Base-by-base conservation (phyloP, 805 yeast species). In the Teunomyces pallodes region DNA sequence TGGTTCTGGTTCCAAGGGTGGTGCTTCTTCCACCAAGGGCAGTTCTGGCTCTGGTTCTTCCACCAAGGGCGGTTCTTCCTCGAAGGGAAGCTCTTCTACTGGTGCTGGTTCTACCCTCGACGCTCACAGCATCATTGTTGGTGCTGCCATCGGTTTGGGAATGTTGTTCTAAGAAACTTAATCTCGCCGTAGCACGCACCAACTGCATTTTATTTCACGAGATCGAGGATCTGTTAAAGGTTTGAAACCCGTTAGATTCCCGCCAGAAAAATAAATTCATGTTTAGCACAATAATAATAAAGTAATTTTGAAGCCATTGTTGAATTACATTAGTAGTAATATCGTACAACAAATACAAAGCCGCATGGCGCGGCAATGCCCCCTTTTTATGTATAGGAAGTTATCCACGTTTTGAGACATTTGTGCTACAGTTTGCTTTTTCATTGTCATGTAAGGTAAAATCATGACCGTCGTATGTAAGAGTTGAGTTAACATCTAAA, bases 141-240 rank as follows among this genome's bases (percentile, higher is more conserved):
- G 50, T 46, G 42, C 50, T 28, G n/a, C 39, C 10, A 36, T 45
- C 7, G 54, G 53, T 36, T 50, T 16, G 46, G 50, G 14, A 42
- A 47, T 40, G 55, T 54, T 24, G 54, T 48, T 45, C 26, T 57
- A 13, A 47, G 46, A 24, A 28, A 5, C 4, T 16, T 12, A 14
- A 32, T 32, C 24, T 20, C 6, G 6, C 24, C 24, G 24, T 20
- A 20, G 5, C 24, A 6, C 24, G 24, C 24, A 20, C 24, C 6
- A 20, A 20, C 24, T 20, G 24, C 24, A n/a, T 31, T 31, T 13
- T 31, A n/a, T 31, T n/a, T 31, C 13, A n/a, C 6, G n/a, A 31
- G 13, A 31, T 6, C 8, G 33, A n/a, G n/a, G 12, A 9, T 31
- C 8, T 31, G 6, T n/a, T 31, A 7, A 31, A 31, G 12, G 35